Base-by-base conservation (phyloP, 257 asterid species). In the Rehmannia glutinosa region DNA sequence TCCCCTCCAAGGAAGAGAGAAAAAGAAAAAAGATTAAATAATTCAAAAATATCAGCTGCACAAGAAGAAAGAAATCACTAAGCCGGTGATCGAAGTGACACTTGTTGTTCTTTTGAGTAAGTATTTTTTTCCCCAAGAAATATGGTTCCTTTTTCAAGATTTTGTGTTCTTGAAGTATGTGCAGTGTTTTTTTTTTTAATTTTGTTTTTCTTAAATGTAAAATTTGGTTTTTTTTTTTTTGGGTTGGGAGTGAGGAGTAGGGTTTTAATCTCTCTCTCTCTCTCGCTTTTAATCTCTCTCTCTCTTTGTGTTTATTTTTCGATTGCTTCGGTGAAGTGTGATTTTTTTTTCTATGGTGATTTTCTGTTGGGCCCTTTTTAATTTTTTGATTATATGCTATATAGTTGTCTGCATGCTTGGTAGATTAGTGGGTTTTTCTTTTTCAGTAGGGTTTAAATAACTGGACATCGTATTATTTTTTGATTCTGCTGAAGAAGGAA, bases 81-180 rank as follows among this genome's bases (percentile, higher is more conserved):
- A 6, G 15, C 64, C 66, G 55, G 38, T 64, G 54, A 64, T 56
- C 69, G 59, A 6, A 60, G 71, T 24, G 78, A 8, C 64, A 8
- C 45, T 61, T 72, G 49, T 28, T 25, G 38, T 61, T 67, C 27
- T 52, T 32, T 62, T 53, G 54, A 47, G 75, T 62, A 47, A 64
- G 77, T 52, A 10, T n/a, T 36, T 54, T 39, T 12, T 42, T 10
- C 19, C n/a, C 2, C 59, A 6, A 51, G 8, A 36, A 17, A 28
- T 53, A 8, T 23, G 11, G 10, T 27, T 56, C 27, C 2, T 8
- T 55, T 47, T 15, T 33, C 67, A 20, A 66, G 68, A 36, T 45
- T 72, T 71, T 39, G 45, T 39, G 24, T 53, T 77, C 60, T 72
- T 66, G 41, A 66, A 71, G 61, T 39, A 5, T 11, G 67, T 58